These are phyloP conservation scores for Boletus barrowsii DNA, from an alignment of 768 basidiomycete genomes.

Conservation along the genomic window DNA sequence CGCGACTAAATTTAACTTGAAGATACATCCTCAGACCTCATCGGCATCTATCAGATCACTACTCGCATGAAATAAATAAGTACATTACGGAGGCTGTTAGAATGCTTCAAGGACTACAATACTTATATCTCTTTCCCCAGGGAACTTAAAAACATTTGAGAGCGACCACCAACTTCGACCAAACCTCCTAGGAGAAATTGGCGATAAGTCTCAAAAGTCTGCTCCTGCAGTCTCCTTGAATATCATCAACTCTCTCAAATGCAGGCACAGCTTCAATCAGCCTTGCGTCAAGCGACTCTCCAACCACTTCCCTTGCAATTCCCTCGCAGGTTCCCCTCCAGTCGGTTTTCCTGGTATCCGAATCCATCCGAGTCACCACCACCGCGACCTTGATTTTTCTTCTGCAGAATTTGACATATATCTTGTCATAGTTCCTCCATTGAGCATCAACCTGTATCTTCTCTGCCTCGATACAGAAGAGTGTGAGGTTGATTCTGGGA, in stretches of 20 bases:
- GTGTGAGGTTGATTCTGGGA: slow-evolving; percentile 6
- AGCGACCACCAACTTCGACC: too few species aligned
- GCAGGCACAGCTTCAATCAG: slow-evolving; percentile 6
- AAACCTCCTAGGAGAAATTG: neutral
- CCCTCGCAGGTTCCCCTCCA: slow-evolving; percentile 1
- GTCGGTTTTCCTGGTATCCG: neutral
- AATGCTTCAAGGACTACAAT: too few species aligned
- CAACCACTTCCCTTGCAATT: neutral
- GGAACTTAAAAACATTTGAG: too few species aligned
- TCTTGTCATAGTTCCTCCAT: slow-evolving; percentile 13
- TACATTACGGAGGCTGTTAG: too few species aligned
- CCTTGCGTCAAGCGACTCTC: neutral
- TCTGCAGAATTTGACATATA: slow-evolving; percentile 13
- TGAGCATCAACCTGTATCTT: slow-evolving; percentile 3
- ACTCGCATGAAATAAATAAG: too few species aligned
- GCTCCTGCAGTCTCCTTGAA: neutral
- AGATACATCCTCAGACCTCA: too few species aligned
- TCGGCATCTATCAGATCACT: too few species aligned
- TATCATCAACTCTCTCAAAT: slow-evolving; percentile 2
- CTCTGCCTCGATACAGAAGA: slow-evolving; percentile 11
- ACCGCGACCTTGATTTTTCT: slow-evolving; percentile 10
- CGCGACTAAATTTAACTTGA: too few species aligned
- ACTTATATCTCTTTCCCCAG: too few species aligned
- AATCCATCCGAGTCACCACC: slow-evolving; percentile 13
- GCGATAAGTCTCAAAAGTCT: slow-evolving; percentile 4